A percentile compares a stretch with the other conserved stretches of the same genome.
Conservation (phyloP, 2,329 filamentous ascomycete genomes). For the Aspergillus sclerotialis region DNA sequence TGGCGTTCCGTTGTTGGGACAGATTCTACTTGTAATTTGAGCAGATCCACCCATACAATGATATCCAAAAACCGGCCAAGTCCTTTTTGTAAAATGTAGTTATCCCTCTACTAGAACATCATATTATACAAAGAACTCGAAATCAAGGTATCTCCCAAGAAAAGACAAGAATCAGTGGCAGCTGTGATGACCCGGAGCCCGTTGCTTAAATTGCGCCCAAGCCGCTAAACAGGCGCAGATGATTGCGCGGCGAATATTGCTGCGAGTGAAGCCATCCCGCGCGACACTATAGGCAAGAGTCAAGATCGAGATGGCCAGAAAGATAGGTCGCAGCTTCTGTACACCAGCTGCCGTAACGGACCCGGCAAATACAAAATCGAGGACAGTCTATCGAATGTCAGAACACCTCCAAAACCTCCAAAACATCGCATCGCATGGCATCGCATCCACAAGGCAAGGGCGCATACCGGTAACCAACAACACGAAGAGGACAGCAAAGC, state of each 20-base stretch:
- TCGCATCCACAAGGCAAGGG: too few relatives aligned
- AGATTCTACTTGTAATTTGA: conserved; percentile 1
- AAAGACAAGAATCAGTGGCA: too few relatives aligned
- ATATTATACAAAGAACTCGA: too few relatives aligned
- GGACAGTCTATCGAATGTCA: conserved; percentile 5
- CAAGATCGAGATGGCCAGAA: conserved; percentile 10
- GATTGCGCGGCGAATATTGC: conserved; percentile 8
- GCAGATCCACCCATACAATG: too few relatives aligned
- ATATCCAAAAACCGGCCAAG: too few relatives aligned
- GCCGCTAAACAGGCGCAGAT: conserved; percentile 9
- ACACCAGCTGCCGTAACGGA: conserved; percentile 10
- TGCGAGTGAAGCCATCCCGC: conserved; percentile 9
- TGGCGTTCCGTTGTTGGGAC: conserved; percentile 9
- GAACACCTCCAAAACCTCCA: not conserved
- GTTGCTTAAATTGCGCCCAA: conserved; percentile 8
- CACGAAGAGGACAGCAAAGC: conserved; percentile 10
- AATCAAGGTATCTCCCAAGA: too few relatives aligned
- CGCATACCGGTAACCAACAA: conserved; percentile 10
- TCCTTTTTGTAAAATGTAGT: too few relatives aligned
- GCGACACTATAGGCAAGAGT: conserved; percentile 6
- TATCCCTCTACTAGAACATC: too few relatives aligned
- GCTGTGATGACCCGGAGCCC: conserved; percentile 6
- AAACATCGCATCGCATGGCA: too few relatives aligned
- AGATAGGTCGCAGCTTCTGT: conserved; percentile 6
- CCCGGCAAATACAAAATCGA: conserved; percentile 12